Conservation (phyloP, 176 grass and related monocot genomes). For the Eleusine coracana region DNA sequence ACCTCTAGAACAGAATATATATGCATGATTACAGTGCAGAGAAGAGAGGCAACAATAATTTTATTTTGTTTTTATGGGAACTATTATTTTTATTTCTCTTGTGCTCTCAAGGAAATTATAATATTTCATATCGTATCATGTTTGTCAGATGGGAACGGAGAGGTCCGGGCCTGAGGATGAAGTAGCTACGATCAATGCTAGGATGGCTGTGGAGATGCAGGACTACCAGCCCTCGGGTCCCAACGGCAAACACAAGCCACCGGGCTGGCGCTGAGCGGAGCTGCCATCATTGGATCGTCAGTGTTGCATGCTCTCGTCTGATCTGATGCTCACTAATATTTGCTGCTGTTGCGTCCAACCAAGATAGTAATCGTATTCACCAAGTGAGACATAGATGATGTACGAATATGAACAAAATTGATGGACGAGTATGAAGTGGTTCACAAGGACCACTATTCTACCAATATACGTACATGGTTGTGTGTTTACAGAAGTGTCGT, state of each 20-base stretch:
- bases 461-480: neutral
- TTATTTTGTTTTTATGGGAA: too few species aligned
- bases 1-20: too few species aligned
- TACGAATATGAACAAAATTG: neutral
- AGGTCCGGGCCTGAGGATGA: conserved; percentile 17
- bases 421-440: neutral
- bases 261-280: conserved; percentile 39
- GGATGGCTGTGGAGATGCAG: conserved; percentile 57
- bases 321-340: neutral
- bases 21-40: too few species aligned
- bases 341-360: neutral
- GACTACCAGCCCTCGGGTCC: conserved; percentile 52
- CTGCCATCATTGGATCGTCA: neutral
- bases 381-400: neutral
- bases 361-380: neutral
- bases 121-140: neutral
- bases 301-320: neutral
- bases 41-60: neutral
- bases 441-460: neutral
- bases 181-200: conserved; percentile 8
- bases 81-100: neutral
- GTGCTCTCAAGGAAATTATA: neutral
- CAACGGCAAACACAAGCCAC: conserved; percentile 71
- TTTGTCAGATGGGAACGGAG: conserved; percentile 32
- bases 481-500: neutral